These are phyloP conservation scores for Agapanthus africanus DNA, from an alignment of 106 monocot species.

Conservation along the genomic window DNA sequence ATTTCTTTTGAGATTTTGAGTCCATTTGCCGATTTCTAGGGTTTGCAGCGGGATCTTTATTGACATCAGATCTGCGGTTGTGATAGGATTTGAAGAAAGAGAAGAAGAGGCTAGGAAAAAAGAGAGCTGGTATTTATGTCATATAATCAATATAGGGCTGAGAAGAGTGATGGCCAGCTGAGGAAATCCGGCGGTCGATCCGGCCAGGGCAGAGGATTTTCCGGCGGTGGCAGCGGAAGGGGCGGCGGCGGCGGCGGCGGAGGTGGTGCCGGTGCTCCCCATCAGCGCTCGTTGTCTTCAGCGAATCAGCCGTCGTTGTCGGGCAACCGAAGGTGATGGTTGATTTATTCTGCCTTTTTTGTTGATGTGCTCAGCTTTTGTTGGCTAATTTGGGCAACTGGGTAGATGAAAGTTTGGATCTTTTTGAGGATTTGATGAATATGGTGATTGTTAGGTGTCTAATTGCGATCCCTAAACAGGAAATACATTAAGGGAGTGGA, in stretches of 20 bases:
- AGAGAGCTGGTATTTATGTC: constrained; percentile 7
- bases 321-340: background rate
- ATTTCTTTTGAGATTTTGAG: background rate
- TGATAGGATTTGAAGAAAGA: background rate
- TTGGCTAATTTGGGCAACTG: background rate
- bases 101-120: background rate
- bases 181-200: constrained; percentile 6
- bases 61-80: background rate
- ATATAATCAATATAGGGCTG: background rate
- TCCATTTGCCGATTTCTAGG: constrained; percentile 1
- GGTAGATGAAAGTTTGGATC: background rate
- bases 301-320: background rate
- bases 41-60: background rate
- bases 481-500: no score
- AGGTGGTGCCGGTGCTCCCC: background rate
- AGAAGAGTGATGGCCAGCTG: background rate
- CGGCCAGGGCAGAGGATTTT: background rate
- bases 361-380: background rate
- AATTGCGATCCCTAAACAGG: no score
- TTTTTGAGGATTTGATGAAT: background rate
- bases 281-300: background rate
- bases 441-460: no score
- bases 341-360: background rate
- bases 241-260: background rate
- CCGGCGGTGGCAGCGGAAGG: background rate